Percentiles rank a stretch among this genome's conserved stretches.
Evolutionary conservation across 495 filamentous ascomycete genomes (phyloP).

Genomic region (Xylaria curta): DNA sequence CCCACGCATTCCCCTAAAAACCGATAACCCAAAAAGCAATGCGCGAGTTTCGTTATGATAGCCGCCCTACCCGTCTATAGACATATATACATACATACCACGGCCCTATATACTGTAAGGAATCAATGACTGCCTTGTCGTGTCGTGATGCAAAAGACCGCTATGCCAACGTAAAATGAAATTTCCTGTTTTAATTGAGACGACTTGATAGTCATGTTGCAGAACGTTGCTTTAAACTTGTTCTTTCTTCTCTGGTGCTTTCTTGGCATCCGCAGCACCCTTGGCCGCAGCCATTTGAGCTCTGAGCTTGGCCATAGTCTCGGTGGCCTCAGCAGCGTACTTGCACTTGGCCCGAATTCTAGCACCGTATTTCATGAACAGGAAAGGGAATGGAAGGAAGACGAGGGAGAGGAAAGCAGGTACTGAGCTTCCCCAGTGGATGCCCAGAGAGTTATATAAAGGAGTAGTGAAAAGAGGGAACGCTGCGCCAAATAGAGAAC

Average conservation of each 20-base stretch:
- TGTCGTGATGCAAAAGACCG: conserved; percentile 25
- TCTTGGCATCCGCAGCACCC: conserved; percentile 6
- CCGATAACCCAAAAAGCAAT: conserved; percentile 4
- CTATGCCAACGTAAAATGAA: conserved; percentile 19
- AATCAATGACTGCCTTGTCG: conserved; percentile 17
- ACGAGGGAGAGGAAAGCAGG: conserved; percentile 78
- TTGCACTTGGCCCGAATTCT: conserved; percentile 72
- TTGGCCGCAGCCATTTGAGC: conserved; percentile 25
- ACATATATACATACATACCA: conserved; percentile 23
- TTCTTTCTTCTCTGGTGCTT: conserved; percentile 18
- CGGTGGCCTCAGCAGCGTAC: conserved; percentile 72
- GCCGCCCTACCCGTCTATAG: conserved; percentile 1
- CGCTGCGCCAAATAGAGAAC: conserved; percentile 71
- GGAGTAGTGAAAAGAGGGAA: conserved; percentile 84
- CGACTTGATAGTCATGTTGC: conserved; percentile 11
- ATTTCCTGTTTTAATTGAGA: conserved; percentile 2
- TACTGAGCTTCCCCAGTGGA: conserved; percentile 80
- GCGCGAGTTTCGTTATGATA: conserved; percentile 21
- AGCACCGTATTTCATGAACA: conserved; percentile 79
- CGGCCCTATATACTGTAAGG: background rate
- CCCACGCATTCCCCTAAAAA: conserved; percentile 2
- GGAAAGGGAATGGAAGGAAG: conserved; percentile 79
- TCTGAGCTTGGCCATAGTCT: conserved; percentile 52
- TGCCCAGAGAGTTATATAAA: conserved; percentile 77
- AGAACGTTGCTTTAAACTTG: conserved; percentile 5